phyloP scores from a whole-genome alignment of 345 rosid species.

The Anacardium occidentale region DNA sequence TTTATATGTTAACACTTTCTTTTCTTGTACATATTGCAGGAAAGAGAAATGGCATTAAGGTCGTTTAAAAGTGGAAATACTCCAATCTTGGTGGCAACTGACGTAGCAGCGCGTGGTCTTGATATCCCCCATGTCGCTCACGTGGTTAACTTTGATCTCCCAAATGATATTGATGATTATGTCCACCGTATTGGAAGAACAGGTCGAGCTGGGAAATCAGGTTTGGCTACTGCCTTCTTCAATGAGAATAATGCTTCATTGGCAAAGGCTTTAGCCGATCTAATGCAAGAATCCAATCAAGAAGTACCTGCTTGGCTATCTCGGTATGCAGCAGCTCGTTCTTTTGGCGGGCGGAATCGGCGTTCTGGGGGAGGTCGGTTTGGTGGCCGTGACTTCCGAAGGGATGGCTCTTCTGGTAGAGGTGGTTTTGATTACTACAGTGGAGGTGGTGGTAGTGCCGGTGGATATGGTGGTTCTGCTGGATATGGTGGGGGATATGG shows the following conservation, averaged over 20 bases:
- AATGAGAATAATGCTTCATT: slow-evolving; percentile 69
- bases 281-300: slow-evolving; percentile 94
- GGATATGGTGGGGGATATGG: slow-evolving; percentile 52
- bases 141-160: slow-evolving; percentile 93
- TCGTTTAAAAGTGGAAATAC: slow-evolving; percentile 87
- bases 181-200: slow-evolving; percentile 98
- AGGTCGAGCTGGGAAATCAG: slow-evolving; percentile 92
- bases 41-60: slow-evolving; percentile 82
- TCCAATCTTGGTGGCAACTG: slow-evolving; percentile 94
- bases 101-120: slow-evolving; percentile 94
- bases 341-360: slow-evolving; percentile 59
- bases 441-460: slow-evolving; percentile 41
- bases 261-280: slow-evolving; percentile 68
- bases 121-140: slow-evolving; percentile 96
- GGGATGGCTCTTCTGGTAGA: slow-evolving; percentile 58
- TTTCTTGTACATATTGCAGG: slow-evolving; percentile 43
- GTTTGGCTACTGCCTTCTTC: slow-evolving; percentile 95
- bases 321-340: slow-evolving; percentile 75
- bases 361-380: slow-evolving; percentile 87
- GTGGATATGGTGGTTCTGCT: slow-evolving; percentile 41
- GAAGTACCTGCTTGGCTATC: slow-evolving; percentile 95
- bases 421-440: slow-evolving; percentile 63
- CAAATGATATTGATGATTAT: slow-evolving; percentile 94
- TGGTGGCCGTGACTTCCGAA: slow-evolving; percentile 88
- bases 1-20: neutral